These are phyloP conservation scores for Solanum hybrid DNA, from an alignment of 305 asterid genomes.

Conservation along the genomic window DNA sequence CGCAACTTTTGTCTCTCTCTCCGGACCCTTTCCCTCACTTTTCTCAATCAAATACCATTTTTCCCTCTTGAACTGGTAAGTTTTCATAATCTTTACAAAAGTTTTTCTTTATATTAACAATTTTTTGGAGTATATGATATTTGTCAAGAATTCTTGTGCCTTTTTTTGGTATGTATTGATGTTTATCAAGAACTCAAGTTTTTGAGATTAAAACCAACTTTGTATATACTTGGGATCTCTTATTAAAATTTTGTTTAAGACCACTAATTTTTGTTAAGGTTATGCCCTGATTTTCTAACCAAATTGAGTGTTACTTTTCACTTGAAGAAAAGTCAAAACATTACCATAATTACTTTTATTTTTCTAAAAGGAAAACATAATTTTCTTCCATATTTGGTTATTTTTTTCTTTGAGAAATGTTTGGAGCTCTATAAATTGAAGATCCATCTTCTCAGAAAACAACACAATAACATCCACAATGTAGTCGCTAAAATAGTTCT, in stretches of 20 bases:
- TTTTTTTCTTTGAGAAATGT: neutral
- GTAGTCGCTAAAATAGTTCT: neutral
- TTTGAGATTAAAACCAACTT: neutral
- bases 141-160: neutral
- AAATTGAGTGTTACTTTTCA: too few relatives aligned
- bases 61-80: neutral
- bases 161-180: neutral
- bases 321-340: neutral
- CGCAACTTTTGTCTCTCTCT: neutral
- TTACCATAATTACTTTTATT: neutral
- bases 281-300: neutral
- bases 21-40: neutral
- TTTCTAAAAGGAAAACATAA: too few relatives aligned
- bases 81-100: too few relatives aligned
- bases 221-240: too few relatives aligned
- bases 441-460: neutral
- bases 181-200: neutral
- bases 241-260: too few relatives aligned
- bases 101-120: too few relatives aligned
- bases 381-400: too few relatives aligned
- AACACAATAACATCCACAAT: neutral
- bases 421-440: neutral
- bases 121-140: neutral
- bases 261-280: neutral
- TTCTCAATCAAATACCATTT: neutral